A percentile compares a stretch with the other conserved stretches of the same genome.
These are phyloP conservation scores for Pythium sukuiense DNA, from an alignment of 352 stramenopile genomes.

Conservation along the genomic window DNA sequence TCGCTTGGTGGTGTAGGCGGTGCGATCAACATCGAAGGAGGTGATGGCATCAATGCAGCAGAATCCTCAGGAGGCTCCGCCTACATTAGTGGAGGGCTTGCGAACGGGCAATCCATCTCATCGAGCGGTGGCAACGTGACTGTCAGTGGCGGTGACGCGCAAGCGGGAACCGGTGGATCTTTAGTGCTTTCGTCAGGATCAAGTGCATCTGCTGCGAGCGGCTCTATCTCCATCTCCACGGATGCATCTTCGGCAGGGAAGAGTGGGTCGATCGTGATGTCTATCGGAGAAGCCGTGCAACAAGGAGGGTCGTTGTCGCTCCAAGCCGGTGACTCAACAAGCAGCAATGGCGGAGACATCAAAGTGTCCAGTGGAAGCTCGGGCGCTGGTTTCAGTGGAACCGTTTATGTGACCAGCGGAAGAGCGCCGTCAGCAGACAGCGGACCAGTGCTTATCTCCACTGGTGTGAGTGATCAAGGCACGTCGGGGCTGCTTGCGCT, in stretches of 20 bases:
- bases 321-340: slow-evolving; percentile 14
- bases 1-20: slow-evolving; percentile 29
- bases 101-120: slow-evolving; percentile 29
- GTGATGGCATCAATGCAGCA: slow-evolving; percentile 29
- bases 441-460: slow-evolving; percentile 12
- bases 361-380: slow-evolving; percentile 8
- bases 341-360: slow-evolving; percentile 7
- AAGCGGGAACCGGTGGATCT: slow-evolving; percentile 41
- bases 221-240: slow-evolving; percentile 37
- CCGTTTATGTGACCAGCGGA: slow-evolving; percentile 12
- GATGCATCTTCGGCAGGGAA: slow-evolving; percentile 10
- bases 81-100: slow-evolving; percentile 42
- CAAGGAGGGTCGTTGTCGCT: slow-evolving; percentile 11
- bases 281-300: slow-evolving; percentile 4
- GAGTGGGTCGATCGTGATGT: slow-evolving; percentile 12
- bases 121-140: slow-evolving; percentile 37
- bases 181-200: slow-evolving; percentile 47
- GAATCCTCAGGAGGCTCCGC: slow-evolving; percentile 47
- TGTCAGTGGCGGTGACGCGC: slow-evolving; percentile 45
- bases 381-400: slow-evolving; percentile 1
- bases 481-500: slow-evolving; percentile 2
- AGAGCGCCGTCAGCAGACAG: slow-evolving; percentile 3
- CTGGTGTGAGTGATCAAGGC: slow-evolving; percentile 6
- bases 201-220: slow-evolving; percentile 37
- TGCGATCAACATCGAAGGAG: slow-evolving; percentile 26